Evolutionary conservation across 208 protist genomes (phyloP), one percentile per base, ranked within the genome.

Genomic region (Pavlovales sp.): DNA sequence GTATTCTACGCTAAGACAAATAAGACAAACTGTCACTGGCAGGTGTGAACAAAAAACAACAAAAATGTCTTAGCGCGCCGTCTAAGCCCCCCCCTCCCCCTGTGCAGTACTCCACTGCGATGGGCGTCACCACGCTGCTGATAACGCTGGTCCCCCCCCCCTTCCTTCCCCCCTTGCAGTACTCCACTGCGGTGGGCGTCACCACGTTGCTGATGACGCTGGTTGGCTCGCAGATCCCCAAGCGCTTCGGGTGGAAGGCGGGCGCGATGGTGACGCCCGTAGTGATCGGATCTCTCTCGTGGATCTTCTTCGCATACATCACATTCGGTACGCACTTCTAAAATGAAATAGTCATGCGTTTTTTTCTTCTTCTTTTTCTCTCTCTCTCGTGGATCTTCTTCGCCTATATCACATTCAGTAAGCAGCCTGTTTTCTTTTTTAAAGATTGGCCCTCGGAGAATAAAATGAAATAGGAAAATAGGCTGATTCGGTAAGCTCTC

Each of bases 261-360:
- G 20, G 66, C 66, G 86, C 86, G 2, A 8, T 89, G 37, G 40
- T 14, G 39, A 89, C 75, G 32, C 71, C 86, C 4, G 42, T 89
- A 20, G 44, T 46, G 18, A 77, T 89, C 40, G 86, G 86, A 4
- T 41, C 36, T 8, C 20, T 22, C 34, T 83, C 38, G 32, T 34
- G 28, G 30, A 4, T 37, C 38, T 57, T 83, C 79, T 34, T 57
- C 22, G 38, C 79, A 10, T 41, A 36, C 79, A 47, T 83, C 41
- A 34, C 39, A 10, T 57, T 83, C 39, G 30, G 36, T n/a, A n/a
- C n/a, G n/a, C n/a, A n/a, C n/a, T n/a, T n/a, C n/a, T n/a, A n/a
- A n/a, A n/a, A n/a, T n/a, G n/a, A n/a, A n/a, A n/a, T n/a, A n/a
- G n/a, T n/a, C n/a, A n/a, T n/a, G n/a, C n/a, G n/a, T n/a, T n/a